Conservation (phyloP, 1,284 basidiomycete genomes). For the Rhodotorula sp. region DNA sequence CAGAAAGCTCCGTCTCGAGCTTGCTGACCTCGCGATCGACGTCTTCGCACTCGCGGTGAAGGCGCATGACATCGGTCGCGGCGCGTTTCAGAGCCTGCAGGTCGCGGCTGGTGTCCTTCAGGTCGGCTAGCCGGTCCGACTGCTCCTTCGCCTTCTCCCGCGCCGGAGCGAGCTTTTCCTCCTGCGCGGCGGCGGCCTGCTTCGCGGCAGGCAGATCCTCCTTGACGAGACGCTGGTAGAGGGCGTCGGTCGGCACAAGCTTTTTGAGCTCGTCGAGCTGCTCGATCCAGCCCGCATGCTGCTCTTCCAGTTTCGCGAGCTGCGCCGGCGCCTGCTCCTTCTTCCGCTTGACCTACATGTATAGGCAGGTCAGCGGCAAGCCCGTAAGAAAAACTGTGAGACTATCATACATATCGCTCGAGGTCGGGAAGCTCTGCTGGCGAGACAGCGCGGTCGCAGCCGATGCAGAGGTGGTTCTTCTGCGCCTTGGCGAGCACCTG, state of each 20-base stretch:
- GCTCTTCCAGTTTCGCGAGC: conserved; percentile 52
- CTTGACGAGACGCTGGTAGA: conserved; percentile 55
- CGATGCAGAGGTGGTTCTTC: conserved; percentile 66
- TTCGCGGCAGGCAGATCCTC: conserved; percentile 61
- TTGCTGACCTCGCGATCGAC: conserved; percentile 64
- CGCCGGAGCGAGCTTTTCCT: conserved; percentile 30
- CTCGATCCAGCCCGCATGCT: conserved; percentile 62
- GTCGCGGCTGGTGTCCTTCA: conserved; percentile 61
- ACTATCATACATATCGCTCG: conserved; percentile 45
- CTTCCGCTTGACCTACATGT: conserved; percentile 24
- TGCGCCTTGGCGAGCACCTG: conserved; percentile 63
- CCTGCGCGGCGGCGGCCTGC: conserved; percentile 38
- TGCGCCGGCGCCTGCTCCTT: conserved; percentile 38
- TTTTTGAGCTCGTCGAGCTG: conserved; percentile 62
- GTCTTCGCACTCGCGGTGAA: conserved; percentile 64
- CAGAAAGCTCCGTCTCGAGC: conserved; percentile 65
- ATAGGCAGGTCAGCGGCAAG: background rate
- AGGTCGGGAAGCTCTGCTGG: conserved; percentile 56
- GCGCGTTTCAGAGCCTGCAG: conserved; percentile 65
- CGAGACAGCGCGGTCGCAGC: conserved; percentile 70
- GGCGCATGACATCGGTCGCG: conserved; percentile 61
- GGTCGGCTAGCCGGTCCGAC: conserved; percentile 54
- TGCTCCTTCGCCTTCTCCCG: conserved; percentile 35
- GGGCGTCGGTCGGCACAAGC: conserved; percentile 56
- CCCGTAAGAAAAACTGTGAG: background rate